These are phyloP conservation scores for Macrophomina tecta DNA, from an alignment of 2,329 filamentous ascomycete genomes.

Conservation along the genomic window DNA sequence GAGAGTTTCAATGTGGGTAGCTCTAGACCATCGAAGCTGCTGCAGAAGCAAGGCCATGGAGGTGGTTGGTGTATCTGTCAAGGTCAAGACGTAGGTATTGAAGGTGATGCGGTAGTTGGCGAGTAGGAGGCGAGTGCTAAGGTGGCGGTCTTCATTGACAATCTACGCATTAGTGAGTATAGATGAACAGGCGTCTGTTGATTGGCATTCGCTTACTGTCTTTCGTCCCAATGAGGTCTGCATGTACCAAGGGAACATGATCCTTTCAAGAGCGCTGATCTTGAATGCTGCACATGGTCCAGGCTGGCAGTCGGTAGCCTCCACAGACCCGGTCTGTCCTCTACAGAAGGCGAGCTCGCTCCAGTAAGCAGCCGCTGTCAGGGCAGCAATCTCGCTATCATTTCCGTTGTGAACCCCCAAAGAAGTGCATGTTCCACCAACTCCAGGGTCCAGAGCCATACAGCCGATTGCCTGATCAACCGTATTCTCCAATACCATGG, in stretches of 20 bases:
- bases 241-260: constrained; percentile 46
- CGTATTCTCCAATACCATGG: constrained; percentile 40
- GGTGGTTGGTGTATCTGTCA: constrained; percentile 46
- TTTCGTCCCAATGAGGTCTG: constrained; percentile 44
- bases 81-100: constrained; percentile 41
- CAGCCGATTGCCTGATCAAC: constrained; percentile 39
- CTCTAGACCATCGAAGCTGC: constrained; percentile 46
- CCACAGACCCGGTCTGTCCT: constrained; percentile 39
- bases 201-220: constrained; percentile 34
- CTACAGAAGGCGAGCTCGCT: constrained; percentile 44
- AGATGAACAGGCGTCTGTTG: too few species aligned
- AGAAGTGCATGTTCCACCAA: constrained; percentile 43
- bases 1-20: constrained; percentile 46
- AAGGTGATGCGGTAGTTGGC: constrained; percentile 45
- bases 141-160: constrained; percentile 48
- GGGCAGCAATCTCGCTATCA: constrained; percentile 38
- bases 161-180: constrained; percentile 30
- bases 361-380: constrained; percentile 44
- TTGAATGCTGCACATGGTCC: constrained; percentile 47
- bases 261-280: constrained; percentile 38
- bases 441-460: constrained; percentile 40
- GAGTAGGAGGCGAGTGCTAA: constrained; percentile 45
- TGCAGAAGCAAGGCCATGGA: constrained; percentile 45
- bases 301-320: constrained; percentile 45
- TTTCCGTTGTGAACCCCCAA: constrained; percentile 44